These are phyloP conservation scores for Arthrobotrys musiformis DNA, from an alignment of 2,329 filamentous ascomycete genomes.

Conservation along the genomic window DNA sequence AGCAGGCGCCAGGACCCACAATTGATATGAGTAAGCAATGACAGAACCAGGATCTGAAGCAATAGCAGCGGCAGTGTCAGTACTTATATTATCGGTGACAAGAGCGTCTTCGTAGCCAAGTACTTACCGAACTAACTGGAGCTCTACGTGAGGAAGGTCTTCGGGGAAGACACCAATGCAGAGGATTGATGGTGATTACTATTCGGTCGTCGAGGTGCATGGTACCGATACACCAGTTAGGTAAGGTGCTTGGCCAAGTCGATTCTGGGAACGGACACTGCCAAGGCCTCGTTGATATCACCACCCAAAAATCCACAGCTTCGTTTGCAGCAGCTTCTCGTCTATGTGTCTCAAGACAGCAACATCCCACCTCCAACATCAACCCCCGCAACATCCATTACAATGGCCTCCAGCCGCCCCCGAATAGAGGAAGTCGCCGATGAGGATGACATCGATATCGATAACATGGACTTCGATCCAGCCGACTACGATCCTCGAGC, in stretches of 20 bases:
- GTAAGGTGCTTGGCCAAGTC: no score
- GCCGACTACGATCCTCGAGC: conserved; percentile 78
- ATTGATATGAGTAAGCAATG: conserved; percentile 49
- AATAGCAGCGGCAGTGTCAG: conserved; percentile 23
- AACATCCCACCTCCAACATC: conserved; percentile 1
- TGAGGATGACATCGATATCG: conserved; percentile 69
- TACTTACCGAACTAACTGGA: not conserved
- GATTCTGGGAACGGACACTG: not conserved
- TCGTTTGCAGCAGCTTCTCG: conserved; percentile 4
- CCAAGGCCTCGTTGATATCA: conserved; percentile 27
- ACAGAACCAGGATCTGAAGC: conserved; percentile 37
- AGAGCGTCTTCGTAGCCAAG: not conserved
- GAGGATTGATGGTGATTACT: not conserved
- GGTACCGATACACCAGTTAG: no score
- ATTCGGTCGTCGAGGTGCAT: not conserved
- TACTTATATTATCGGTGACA: not conserved
- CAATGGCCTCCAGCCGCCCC: conserved; percentile 77
- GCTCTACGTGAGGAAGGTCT: not conserved
- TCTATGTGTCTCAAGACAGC: not conserved
- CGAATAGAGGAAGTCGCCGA: conserved; percentile 93
- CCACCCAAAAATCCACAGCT: conserved; percentile 24
- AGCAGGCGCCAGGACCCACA: conserved; percentile 30
- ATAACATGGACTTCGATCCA: conserved; percentile 75
- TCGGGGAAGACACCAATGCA: not conserved
- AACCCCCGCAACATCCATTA: conserved; percentile 56